Percentiles rank a stretch among this genome's conserved stretches.
These are phyloP conservation scores for Tylopilus subfusipes DNA, from an alignment of 768 basidiomycete species.

Conservation along the genomic window DNA sequence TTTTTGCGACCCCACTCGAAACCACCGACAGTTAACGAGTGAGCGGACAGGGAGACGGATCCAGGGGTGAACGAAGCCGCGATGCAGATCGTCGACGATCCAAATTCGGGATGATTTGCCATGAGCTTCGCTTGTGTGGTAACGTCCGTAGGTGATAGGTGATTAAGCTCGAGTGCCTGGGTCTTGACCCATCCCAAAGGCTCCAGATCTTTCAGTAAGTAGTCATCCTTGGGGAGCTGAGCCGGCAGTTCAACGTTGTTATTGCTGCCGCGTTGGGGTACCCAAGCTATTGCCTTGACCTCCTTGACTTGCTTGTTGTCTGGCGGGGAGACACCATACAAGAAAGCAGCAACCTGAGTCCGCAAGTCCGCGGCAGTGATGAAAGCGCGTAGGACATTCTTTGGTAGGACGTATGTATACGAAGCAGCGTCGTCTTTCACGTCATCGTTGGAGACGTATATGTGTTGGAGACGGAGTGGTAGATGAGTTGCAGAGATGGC, in stretches of 20 bases:
- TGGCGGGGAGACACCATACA: slow-evolving; percentile 89
- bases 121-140: slow-evolving; percentile 95
- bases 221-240: slow-evolving; percentile 91
- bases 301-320: slow-evolving; percentile 99
- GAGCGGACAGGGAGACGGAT: slow-evolving; percentile 92
- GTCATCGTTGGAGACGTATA: slow-evolving; percentile 98
- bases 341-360: slow-evolving; percentile 91
- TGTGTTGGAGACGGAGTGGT: slow-evolving; percentile 93
- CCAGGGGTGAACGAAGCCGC: slow-evolving; percentile 97
- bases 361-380: slow-evolving; percentile 91
- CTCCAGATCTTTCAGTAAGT: slow-evolving; percentile 91
- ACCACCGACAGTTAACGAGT: slow-evolving; percentile 84
- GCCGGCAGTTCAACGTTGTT: slow-evolving; percentile 88
- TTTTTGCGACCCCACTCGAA: slow-evolving; percentile 99
- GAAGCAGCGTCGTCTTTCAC: slow-evolving; percentile 97
- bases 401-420: slow-evolving; percentile 93
- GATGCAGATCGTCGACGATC: slow-evolving; percentile 89
- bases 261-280: slow-evolving; percentile 96
- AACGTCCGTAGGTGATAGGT: slow-evolving; percentile 90
- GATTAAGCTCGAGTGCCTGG: slow-evolving; percentile 86
- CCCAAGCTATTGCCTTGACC: slow-evolving; percentile 95
- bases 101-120: slow-evolving; percentile 95
- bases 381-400: slow-evolving; percentile 94
- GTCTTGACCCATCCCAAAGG: slow-evolving; percentile 97
- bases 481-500: slow-evolving; percentile 97